phyloP scores from a whole-genome alignment of 331 rosid genomes.

The Quercus phellos region DNA sequence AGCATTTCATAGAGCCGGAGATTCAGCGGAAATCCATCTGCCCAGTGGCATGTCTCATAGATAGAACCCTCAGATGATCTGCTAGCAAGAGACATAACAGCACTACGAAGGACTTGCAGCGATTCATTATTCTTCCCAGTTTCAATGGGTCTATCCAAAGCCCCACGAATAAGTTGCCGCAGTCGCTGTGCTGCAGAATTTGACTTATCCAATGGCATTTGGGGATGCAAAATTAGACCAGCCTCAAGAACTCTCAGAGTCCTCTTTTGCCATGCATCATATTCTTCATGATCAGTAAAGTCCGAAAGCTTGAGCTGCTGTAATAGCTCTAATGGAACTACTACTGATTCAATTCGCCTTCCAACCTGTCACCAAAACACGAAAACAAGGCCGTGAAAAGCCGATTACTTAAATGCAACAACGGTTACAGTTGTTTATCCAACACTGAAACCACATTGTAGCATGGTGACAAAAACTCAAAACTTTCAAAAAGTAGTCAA shows the following conservation, averaged over 20 bases:
- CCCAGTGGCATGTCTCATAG: slow-evolving; percentile 85
- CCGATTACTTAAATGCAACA: not conserved
- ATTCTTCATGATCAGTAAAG: slow-evolving; percentile 68
- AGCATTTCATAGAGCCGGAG: slow-evolving; percentile 86
- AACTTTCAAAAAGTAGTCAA: not conserved
- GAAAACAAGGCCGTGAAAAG: not conserved
- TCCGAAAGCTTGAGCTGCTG: slow-evolving; percentile 85
- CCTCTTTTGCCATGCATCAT: slow-evolving; percentile 85
- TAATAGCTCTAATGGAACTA: slow-evolving; percentile 82
- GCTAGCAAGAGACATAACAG: slow-evolving; percentile 70
- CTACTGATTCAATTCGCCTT: slow-evolving; percentile 71
- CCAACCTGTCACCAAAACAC: slow-evolving; percentile 61
- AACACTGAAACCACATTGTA: not conserved
- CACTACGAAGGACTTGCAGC: slow-evolving; percentile 71
- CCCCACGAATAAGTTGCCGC: slow-evolving; percentile 59
- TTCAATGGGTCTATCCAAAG: slow-evolving; percentile 66
- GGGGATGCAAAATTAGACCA: slow-evolving; percentile 72
- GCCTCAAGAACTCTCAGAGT: slow-evolving; percentile 75
- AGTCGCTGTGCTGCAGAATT: slow-evolving; percentile 56
- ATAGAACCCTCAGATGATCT: slow-evolving; percentile 69
- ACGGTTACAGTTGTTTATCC: not conserved
- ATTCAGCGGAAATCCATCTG: slow-evolving; percentile 93
- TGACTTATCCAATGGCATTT: slow-evolving; percentile 53
- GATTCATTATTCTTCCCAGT: slow-evolving; percentile 68
- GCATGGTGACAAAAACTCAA: not conserved